phyloP scores from a whole-genome alignment of 164 flowering plant genomes.

The Umbellularia californica region DNA sequence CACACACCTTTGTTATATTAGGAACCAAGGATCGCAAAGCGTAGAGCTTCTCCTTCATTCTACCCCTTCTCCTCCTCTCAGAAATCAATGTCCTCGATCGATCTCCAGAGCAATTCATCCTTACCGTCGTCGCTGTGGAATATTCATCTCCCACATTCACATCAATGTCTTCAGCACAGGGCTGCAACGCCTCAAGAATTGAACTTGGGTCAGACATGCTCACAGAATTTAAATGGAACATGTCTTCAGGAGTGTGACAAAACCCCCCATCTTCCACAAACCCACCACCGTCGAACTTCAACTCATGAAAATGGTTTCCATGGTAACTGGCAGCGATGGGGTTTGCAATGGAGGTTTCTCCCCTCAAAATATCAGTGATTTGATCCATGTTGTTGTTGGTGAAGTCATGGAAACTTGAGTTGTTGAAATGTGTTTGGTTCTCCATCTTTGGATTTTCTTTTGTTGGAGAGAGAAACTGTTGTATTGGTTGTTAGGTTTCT shows the following conservation, averaged over 20 bases:
- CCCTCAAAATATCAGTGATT: conserved; percentile 39
- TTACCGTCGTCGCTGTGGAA: conserved; percentile 34
- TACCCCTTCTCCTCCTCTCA: conserved; percentile 64
- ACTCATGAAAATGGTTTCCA: conserved; percentile 1
- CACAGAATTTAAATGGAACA: conserved; percentile 14
- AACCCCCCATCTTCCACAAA: conserved; percentile 15
- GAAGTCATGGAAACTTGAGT: conserved; percentile 26
- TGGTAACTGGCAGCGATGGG: conserved; percentile 5
- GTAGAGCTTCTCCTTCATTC: conserved; percentile 87
- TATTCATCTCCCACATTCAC: conserved; percentile 40
- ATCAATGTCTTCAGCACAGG: conserved; percentile 25
- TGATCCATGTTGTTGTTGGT: conserved; percentile 38
- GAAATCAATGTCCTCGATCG: conserved; percentile 62
- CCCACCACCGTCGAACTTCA: conserved; percentile 15
- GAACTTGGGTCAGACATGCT: conserved; percentile 17
- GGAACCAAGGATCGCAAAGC: conserved; percentile 82
- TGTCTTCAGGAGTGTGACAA: conserved; percentile 10
- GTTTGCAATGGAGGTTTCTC: conserved; percentile 21
- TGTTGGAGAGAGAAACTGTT: neutral
- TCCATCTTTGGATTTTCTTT: neutral
- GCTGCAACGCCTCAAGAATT: conserved; percentile 11
- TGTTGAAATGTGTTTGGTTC: neutral
- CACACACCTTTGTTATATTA: conserved; percentile 72
- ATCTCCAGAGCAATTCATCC: conserved; percentile 32
- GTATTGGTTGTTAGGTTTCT: too few relatives aligned